Conservation (phyloP, 768 basidiomycete genomes). For the Mycena olivaceomarginata region DNA sequence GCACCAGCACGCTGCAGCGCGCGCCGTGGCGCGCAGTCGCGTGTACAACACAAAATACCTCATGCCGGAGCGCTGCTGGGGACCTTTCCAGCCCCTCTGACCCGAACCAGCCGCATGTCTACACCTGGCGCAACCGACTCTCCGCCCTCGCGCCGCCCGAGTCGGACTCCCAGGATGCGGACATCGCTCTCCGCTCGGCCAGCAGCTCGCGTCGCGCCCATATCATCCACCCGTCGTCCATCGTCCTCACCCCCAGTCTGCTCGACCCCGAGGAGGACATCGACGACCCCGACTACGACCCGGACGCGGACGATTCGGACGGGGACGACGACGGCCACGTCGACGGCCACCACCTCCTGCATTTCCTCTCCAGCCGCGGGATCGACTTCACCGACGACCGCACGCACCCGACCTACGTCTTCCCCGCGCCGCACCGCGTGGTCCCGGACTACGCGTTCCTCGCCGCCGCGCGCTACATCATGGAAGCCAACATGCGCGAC, state of each 20-base stretch:
- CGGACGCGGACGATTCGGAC: slow-evolving; percentile 34
- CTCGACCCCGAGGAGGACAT: slow-evolving; percentile 43
- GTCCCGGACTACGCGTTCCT: slow-evolving; percentile 73
- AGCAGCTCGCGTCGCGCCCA: slow-evolving; percentile 12
- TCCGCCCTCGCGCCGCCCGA: slow-evolving; percentile 23
- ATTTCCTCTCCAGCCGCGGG: slow-evolving; percentile 37
- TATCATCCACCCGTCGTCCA: slow-evolving; percentile 39
- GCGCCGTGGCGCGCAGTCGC: slow-evolving; percentile 55
- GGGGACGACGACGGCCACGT: slow-evolving; percentile 30
- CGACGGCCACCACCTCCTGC: slow-evolving; percentile 28
- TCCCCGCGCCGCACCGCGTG: slow-evolving; percentile 47
- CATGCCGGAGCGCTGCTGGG: slow-evolving; percentile 55
- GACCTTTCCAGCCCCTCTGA: slow-evolving; percentile 57
- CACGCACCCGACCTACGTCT: slow-evolving; percentile 44
- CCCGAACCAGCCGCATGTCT: slow-evolving; percentile 25
- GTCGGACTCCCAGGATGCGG: slow-evolving; percentile 36
- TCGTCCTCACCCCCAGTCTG: slow-evolving; percentile 32
- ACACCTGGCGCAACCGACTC: slow-evolving; percentile 37
- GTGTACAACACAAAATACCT: slow-evolving; percentile 61
- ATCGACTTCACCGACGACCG: slow-evolving; percentile 45
- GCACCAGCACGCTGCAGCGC: slow-evolving; percentile 46
- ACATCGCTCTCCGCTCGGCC: slow-evolving; percentile 26
- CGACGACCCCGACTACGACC: slow-evolving; percentile 41
- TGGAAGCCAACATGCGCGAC: slow-evolving; percentile 72
- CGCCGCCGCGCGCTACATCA: slow-evolving; percentile 67